Evolutionary conservation across 768 basidiomycete genomes (phyloP).

Genomic region (Phanerodontia chrysosporium): DNA sequence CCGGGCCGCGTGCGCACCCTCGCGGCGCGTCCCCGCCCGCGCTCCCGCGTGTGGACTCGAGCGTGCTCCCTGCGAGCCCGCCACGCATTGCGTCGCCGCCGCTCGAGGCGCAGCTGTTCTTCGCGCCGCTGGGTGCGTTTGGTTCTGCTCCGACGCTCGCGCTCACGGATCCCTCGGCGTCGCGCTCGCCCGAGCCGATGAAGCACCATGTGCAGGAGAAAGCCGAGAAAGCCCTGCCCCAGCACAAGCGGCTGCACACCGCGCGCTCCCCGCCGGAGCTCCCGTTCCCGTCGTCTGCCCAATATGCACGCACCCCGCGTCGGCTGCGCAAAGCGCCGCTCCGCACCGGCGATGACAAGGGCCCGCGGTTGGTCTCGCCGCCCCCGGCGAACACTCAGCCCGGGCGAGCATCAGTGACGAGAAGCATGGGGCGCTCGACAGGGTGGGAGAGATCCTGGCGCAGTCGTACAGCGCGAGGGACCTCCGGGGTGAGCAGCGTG

Average conservation of each 20-base stretch:
- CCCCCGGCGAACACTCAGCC: not conserved
- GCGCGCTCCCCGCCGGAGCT: constrained; percentile 8
- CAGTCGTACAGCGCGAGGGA: constrained; percentile 5
- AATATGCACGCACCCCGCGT: not conserved
- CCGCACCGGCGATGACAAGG: not conserved
- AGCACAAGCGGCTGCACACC: constrained; percentile 18
- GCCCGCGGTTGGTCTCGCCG: not conserved
- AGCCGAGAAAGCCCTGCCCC: too few relatives aligned
- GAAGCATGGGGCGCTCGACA: constrained; percentile 1
- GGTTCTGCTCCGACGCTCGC: constrained; percentile 14
- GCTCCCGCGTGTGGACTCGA: constrained; percentile 28
- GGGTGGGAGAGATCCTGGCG: constrained; percentile 10
- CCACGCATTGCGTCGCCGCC: constrained; percentile 53
- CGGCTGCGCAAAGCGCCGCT: not conserved
- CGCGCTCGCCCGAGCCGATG: not conserved
- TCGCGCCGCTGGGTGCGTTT: constrained; percentile 24
- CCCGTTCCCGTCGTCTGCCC: constrained; percentile 9
- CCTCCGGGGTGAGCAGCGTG: not conserved
- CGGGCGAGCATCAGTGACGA: not conserved
- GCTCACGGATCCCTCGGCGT: not conserved
- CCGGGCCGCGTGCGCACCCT: not conserved
- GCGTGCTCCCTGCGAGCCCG: constrained; percentile 52
- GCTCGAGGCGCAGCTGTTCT: constrained; percentile 53
- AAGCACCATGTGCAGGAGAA: too few relatives aligned
- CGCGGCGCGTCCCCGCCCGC: not conserved